Conservation (phyloP, 2,329 filamentous ascomycete genomes). For the Nectriaceae sp. region DNA sequence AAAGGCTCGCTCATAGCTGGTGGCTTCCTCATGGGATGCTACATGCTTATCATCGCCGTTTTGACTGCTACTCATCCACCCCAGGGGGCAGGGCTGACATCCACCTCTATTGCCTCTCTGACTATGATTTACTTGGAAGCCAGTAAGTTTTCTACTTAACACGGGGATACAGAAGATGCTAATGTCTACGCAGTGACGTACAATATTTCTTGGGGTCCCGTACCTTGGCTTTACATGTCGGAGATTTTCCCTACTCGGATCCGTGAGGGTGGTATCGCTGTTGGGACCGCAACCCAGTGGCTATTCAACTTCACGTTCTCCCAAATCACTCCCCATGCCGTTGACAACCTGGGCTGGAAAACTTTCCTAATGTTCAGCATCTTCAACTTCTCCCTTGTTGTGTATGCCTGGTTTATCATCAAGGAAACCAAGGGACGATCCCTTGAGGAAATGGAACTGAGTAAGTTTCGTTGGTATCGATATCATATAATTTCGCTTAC, state of each 20-base stretch:
- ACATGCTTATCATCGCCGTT: conserved; percentile 54
- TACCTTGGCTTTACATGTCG: conserved; percentile 52
- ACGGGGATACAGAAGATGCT: not conserved
- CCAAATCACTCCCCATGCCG: conserved; percentile 49
- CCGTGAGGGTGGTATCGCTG: conserved; percentile 50
- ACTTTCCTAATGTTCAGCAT: conserved; percentile 53
- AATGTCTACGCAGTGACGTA: conserved; percentile 40
- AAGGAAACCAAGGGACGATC: conserved; percentile 36
- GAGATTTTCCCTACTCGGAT: conserved; percentile 54
- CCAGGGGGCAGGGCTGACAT: conserved; percentile 30
- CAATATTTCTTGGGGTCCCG: conserved; percentile 51
- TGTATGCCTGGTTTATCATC: conserved; percentile 45
- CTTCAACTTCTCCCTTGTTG: conserved; percentile 47
- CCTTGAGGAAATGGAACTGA: conserved; percentile 29
- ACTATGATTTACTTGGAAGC: conserved; percentile 54
- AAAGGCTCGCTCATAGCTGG: conserved; percentile 50
- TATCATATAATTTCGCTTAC: not conserved
- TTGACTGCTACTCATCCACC: conserved; percentile 48
- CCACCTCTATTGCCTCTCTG: conserved; percentile 48
- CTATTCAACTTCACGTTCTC: conserved; percentile 53
- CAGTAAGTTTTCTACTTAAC: conserved; percentile 21
- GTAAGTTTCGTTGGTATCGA: conserved; percentile 5
- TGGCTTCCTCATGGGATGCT: conserved; percentile 50
- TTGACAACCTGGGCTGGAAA: conserved; percentile 47
- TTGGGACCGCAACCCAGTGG: conserved; percentile 53